phyloP scores from a whole-genome alignment of 208 protist genomes.

The Tritrichomonas musculus region DNA sequence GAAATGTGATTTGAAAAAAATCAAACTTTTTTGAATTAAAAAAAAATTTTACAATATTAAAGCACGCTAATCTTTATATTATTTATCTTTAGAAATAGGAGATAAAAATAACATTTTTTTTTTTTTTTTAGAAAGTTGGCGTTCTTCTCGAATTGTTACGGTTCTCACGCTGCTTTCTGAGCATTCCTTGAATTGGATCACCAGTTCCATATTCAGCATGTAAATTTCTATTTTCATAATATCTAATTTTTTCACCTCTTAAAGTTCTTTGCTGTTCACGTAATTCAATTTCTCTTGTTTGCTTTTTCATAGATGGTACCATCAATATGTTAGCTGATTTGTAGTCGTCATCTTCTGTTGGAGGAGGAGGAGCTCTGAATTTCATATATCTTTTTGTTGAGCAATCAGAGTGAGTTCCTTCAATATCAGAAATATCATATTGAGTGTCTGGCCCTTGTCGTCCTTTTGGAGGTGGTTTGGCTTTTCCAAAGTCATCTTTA shows the following conservation, averaged over 20 bases:
- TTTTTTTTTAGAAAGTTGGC: no score
- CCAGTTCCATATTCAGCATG: background rate
- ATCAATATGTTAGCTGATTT: background rate
- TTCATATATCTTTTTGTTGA: background rate
- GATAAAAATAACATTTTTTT: no score
- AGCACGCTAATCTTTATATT: no score
- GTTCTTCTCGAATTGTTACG: no score
- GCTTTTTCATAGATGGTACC: slow-evolving; percentile 1
- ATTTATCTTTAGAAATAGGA: no score
- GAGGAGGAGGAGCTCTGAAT: background rate
- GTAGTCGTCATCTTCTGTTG: background rate
- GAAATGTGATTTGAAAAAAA: no score
- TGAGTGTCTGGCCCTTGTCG: background rate
- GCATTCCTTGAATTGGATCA: background rate
- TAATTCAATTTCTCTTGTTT: background rate
- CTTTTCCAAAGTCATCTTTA: background rate
- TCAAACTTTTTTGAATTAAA: no score
- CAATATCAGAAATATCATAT: background rate
- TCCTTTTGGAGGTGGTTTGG: background rate
- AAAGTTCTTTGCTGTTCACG: no score
- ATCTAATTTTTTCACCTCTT: background rate
- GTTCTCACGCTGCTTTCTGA: background rate
- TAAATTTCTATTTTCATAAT: background rate
- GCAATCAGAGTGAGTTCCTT: background rate
- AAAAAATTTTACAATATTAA: no score